These are phyloP conservation scores for Blechomonas ayalai DNA, from an alignment of 208 protist genomes.

Conservation along the genomic window DNA sequence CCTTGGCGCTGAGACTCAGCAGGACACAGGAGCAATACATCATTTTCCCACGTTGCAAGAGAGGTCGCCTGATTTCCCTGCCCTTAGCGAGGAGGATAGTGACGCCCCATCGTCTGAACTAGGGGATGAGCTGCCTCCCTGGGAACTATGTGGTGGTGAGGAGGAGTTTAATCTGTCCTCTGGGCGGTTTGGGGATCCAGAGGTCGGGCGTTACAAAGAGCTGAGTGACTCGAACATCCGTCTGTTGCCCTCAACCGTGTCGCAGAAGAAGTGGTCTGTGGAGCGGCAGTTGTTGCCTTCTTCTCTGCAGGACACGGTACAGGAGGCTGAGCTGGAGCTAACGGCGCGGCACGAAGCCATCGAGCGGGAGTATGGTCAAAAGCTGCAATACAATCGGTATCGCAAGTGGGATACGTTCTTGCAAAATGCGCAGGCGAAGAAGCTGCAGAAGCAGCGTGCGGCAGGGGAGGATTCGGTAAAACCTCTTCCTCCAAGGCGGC, in stretches of 20 bases:
- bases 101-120: background rate
- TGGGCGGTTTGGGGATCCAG: constrained; percentile 68
- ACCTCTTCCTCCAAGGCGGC: constrained; percentile 46
- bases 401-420: constrained; percentile 79
- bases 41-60: background rate
- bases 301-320: constrained; percentile 51
- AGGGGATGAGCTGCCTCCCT: constrained; percentile 69
- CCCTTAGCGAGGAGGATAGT: background rate
- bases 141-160: constrained; percentile 63
- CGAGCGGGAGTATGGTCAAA: constrained; percentile 58
- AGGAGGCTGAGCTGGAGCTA: constrained; percentile 49
- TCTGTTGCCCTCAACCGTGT: constrained; percentile 49
- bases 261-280: constrained; percentile 60
- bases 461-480: constrained; percentile 12
- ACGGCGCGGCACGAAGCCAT: constrained; percentile 36
- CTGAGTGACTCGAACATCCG: constrained; percentile 76
- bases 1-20: constrained; percentile 23
- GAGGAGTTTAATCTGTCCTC: constrained; percentile 81
- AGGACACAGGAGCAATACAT: background rate
- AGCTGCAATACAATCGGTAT: constrained; percentile 56
- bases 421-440: constrained; percentile 50
- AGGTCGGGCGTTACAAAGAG: constrained; percentile 66
- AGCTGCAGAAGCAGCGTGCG: constrained; percentile 4
- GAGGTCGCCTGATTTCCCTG: background rate
- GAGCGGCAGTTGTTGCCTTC: constrained; percentile 66